Evolutionary conservation across 2,329 filamentous ascomycete species (phyloP), one percentile per base, ranked within the genome.

Genomic region (Colletotrichum sp.): DNA sequence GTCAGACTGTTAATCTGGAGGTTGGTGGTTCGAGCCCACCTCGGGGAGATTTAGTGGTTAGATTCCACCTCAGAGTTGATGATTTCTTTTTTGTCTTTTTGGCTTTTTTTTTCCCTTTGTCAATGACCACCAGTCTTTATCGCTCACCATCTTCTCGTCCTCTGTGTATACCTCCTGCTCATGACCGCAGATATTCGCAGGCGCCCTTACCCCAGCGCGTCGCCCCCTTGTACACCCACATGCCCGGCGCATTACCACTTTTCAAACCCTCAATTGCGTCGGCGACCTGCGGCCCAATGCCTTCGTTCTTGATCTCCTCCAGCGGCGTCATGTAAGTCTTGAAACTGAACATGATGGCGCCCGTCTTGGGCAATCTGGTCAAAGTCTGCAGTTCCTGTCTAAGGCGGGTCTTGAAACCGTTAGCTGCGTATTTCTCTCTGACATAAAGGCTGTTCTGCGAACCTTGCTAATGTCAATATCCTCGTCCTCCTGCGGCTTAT

Each of bases 291-390:
- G 81, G 82, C 0, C 89, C 89, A 2, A 86, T 79, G 0, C 88
- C 89, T 65, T 91, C 89, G 1, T 80, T 83, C 77, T 87, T 90
- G 78, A 91, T 84, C 5, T 89, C 84, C 10, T 80, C 75, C 0
- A 91, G 74, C 0, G 87, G 85, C 66, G 90, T 90, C 18, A 90
- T 73, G 73, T 90, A 90, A 0, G 89, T 90, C 82, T 91, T 91
- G 83, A 91, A 90, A 12, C 88, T 89, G 80, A 91, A 91, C 15
- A 91, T 79, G 3, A 91, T 80, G 1, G 87, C 86, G 4, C 80
- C 79, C 0, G 87, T 88, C 71, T 83, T 78, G 1, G 89, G 89
- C 9, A 91, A 83, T 2, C 89, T 84, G 2, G 84, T 88, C 34
- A 91, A 77, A 0, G 88, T 89, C 78, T 91, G 89, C 16, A 90